A percentile compares a stretch with the other conserved stretches of the same genome.
These are phyloP conservation scores for Pyrenochaeta sp. DNA, from an alignment of 2,329 filamentous ascomycete genomes.

Conservation along the genomic window DNA sequence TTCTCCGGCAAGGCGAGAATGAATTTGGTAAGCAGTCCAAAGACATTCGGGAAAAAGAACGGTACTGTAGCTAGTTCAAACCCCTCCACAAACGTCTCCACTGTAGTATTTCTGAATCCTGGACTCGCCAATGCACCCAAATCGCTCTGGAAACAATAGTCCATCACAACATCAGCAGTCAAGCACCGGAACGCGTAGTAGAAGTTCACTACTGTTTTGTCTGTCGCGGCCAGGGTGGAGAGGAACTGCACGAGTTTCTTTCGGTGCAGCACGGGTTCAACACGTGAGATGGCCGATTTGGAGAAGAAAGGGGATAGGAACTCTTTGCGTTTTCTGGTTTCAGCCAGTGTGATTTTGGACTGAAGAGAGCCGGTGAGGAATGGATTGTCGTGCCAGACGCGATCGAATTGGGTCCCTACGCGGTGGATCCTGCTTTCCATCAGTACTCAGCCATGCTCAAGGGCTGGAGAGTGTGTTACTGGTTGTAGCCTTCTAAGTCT, in stretches of 20 bases:
- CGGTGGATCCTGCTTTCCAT: slow-evolving; percentile 13
- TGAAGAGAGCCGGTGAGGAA: slow-evolving; percentile 20
- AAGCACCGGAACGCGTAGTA: slow-evolving; percentile 20
- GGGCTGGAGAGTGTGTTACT: slow-evolving; percentile 3
- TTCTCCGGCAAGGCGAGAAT: slow-evolving; percentile 12
- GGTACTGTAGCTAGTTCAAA: slow-evolving; percentile 10
- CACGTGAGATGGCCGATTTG: slow-evolving; percentile 18
- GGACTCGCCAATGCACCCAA: slow-evolving; percentile 8
- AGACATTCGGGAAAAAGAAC: slow-evolving; percentile 15
- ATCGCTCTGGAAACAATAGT: slow-evolving; percentile 23
- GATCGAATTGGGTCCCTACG: slow-evolving; percentile 18
- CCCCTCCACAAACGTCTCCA: slow-evolving; percentile 10
- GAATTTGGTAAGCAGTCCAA: slow-evolving; percentile 6
- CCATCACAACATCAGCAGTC: slow-evolving; percentile 22
- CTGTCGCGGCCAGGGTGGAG: slow-evolving; percentile 4
- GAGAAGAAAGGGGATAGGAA: slow-evolving; percentile 24
- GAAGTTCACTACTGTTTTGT: slow-evolving; percentile 17
- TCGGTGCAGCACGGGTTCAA: slow-evolving; percentile 15
- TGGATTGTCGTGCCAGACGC: slow-evolving; percentile 22
- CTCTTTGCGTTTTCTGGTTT: slow-evolving; percentile 15
- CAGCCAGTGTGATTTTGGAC: slow-evolving; percentile 14
- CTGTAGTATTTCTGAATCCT: slow-evolving; percentile 9
- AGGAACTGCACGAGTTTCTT: slow-evolving; percentile 18
- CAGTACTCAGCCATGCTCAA: neutral
- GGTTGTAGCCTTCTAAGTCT: slow-evolving; percentile 16